Evolutionary conservation across 2,329 filamentous ascomycete genomes (phyloP).

Genomic region (Penicillium sp.): DNA sequence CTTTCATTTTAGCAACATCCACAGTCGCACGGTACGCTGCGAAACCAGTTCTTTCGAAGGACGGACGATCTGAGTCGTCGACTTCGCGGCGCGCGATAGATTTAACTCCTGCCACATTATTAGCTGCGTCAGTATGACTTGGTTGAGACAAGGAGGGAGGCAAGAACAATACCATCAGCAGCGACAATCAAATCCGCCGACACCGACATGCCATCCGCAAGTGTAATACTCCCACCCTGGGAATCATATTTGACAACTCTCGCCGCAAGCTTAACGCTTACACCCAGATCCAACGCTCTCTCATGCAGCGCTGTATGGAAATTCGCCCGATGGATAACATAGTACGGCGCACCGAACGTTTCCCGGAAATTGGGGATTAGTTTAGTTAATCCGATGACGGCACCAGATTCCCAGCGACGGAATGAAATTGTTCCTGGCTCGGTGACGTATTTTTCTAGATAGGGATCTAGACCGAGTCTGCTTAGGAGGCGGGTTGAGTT

Average conservation of each 20-base stretch:
- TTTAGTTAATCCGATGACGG: constrained; percentile 43
- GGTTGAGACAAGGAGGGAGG: too few species aligned
- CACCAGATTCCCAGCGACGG: constrained; percentile 43
- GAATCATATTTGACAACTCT: constrained; percentile 24
- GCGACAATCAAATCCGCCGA: constrained; percentile 30
- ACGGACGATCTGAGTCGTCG: background rate
- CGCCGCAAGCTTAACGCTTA: constrained; percentile 24
- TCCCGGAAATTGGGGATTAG: constrained; percentile 39
- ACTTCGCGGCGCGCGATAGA: constrained; percentile 24
- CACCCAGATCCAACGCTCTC: constrained; percentile 26
- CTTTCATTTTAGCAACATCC: constrained; percentile 45
- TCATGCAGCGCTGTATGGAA: constrained; percentile 37
- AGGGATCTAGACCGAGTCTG: constrained; percentile 41
- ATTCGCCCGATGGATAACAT: constrained; percentile 30
- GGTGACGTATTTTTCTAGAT: constrained; percentile 36
- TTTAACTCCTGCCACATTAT: constrained; percentile 27
- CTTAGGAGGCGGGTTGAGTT: constrained; percentile 43
- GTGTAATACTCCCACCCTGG: constrained; percentile 13
- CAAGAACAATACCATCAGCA: constrained; percentile 27
- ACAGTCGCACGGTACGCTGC: constrained; percentile 53
- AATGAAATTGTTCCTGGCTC: constrained; percentile 43
- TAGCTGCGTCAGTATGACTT: too few species aligned
- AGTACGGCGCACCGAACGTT: constrained; percentile 34
- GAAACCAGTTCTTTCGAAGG: constrained; percentile 39
- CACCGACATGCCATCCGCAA: constrained; percentile 14